Base-by-base conservation (phyloP, 176 grass and related monocot species). In the Triticum urartu region DNA sequence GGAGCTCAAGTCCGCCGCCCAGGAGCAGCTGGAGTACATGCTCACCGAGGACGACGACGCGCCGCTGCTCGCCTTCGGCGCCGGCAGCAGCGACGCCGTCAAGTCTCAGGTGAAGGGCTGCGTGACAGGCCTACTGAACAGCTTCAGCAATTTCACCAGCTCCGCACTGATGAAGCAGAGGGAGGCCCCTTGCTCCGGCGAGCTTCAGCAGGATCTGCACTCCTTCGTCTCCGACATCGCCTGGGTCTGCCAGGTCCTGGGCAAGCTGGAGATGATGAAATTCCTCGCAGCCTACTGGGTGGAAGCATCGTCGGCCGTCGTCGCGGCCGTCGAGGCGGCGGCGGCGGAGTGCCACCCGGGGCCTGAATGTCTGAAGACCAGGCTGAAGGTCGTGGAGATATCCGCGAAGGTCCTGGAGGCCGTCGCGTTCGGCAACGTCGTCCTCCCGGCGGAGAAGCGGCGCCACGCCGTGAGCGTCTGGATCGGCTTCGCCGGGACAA, bases 211-310 rank as follows among this genome's bases (percentile, higher is more conserved):
- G 83, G 81, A 81, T 34, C 65, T 95, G 22, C 74, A 86, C 9
- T 64, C 72, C 58, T 83, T 89, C 63, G 39, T 96, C 30, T 92
- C 87, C 25, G 92, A 96, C 64, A 78, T 99, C 62, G 92, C 86
- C 22, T 99, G 97, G 97, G 69, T 79, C 70, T 94, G 92, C 39
- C 97, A 96, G 81, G 81, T 96, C 25, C 78, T 94, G 24, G 89
- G n/a, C 86, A 96, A 96, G 84, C 88, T 94, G 22, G 97, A 99
- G 81, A 99, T 98, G 96, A 95, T 94, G 94, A 92, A 86, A 42
- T 76, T 67, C 75, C 40, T 98, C 63, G 90, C 84, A 87, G 71
- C 50, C 15, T 92, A 92, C 87, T 96, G 94, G 97, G 72, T 87
- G 25, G 76, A 83, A 77, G 77, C 82, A 1, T 98, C 90, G 1